Base-by-base conservation (phyloP, 129 eudicot species). In the Silybum marianum region DNA sequence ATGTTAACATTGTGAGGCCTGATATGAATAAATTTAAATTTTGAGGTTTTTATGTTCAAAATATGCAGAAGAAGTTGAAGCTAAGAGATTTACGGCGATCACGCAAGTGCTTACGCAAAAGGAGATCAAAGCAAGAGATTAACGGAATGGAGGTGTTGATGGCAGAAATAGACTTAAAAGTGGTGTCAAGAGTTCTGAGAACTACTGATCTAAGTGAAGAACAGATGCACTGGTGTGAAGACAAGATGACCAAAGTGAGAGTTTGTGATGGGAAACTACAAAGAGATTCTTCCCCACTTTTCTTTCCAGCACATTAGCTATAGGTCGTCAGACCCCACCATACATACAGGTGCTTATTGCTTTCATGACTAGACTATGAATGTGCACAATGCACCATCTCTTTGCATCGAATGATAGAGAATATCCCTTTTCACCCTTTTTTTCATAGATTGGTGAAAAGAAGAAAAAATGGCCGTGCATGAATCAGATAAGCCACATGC, bases 221-320 rank as follows among this genome's bases (percentile, higher is more conserved):
- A 72, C 98, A 93, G 66, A 72, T 93, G 82, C 97, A 89, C 26
- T 93, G 99, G 99, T 96, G 99, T 90, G 97, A 93, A 87, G 89
- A 88, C 80, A 96, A 96, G 88, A 91, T 96, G 95, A 84, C 84
- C 74, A 90, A 85, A 91, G 88, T 96, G 10, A 91, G 79, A 85
- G 87, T 93, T 23, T 79, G 69, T 78, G 94, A 93, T 82, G 91
- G 97, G 44, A 91, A 88, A 83, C 84, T 93, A 39, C 93, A 84
- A 36, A 96, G 99, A 93, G 98, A 96, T 90, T 91, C 99, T 74
- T 82, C 97, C 18, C 98, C 99, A 40, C 99, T 96, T 89, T 96
- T 96, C 86, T 93, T 96, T 79, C 98, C 99, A 54, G 93, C 97
- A 36, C 95, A 91, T 76, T 94, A 80, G 87, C 14, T 46, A 26